Evolutionary conservation across 202 grass and related monocot species (phyloP), one percentile per base, ranked within the genome.

Genomic region (Schoenoplectus triqueter): DNA sequence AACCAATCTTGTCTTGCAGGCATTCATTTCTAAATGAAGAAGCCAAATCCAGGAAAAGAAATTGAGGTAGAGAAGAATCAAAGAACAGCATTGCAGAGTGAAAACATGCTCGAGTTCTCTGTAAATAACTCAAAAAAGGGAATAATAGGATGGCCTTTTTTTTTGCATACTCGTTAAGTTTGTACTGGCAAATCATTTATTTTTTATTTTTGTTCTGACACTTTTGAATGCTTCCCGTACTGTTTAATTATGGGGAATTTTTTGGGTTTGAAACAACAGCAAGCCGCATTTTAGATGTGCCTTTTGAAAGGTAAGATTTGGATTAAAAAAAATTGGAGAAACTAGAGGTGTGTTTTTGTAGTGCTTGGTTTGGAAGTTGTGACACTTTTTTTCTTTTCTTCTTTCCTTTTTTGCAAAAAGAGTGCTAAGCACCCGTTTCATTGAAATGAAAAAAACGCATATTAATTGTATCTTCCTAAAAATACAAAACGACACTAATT

Each of bases 1-100:
- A 79, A 79, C 45, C 2, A 49, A 48, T 19, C 7, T 72, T 19
- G 18, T 80, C 17, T 80, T 51, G 14, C 45, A 81, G 60, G 80
- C 80, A 82, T 82, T 82, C 11, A 5, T 44, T 66, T 82, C 80
- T 7, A 67, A 49, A 82, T 82, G 62, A 82, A 82, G 80, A 67
- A 78, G 31, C 31, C 31, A 60, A 78, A 78, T 31, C 7, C 42
- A 60, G 20, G 9, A 10, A 82, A 17, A 41, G 2, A 41, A 59
- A 61, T 6, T 1, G 9, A 21, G 69, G 47, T 44, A 56, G 74
- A 61, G 31, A 61, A 78, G 52, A n/a, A 59, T 41, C 13, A 0
- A 76, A 50, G 13, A 31, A 61, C 54, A 17, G 20, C 40, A 5
- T 60, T 61, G 21, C 31, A 2, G 31, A 78, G 13, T 60, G 52